phyloP scores from a whole-genome alignment of 2,329 filamentous ascomycete genomes.

The Penicillium sp. region DNA sequence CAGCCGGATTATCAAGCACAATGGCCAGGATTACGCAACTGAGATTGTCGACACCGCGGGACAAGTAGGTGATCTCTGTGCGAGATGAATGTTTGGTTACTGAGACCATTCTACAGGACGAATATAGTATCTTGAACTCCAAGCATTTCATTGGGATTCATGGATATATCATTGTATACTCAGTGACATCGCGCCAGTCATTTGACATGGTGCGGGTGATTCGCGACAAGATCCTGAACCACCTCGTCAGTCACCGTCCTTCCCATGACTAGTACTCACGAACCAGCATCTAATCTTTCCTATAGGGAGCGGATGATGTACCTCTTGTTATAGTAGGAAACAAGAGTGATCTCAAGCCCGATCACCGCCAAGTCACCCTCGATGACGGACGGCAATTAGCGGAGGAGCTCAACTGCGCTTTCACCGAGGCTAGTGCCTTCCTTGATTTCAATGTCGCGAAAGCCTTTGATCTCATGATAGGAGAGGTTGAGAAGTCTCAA shows the following conservation, averaged over 20 bases:
- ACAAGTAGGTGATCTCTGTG: conserved; percentile 60
- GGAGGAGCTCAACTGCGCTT: conserved; percentile 86
- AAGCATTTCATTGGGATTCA: conserved; percentile 99
- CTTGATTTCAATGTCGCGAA: conserved; percentile 92
- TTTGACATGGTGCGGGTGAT: conserved; percentile 98
- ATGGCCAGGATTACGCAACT: conserved; percentile 88
- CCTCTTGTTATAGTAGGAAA: conserved; percentile 95
- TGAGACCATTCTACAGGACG: conserved; percentile 62
- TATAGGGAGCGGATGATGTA: conserved; percentile 83
- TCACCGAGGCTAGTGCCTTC: conserved; percentile 90
- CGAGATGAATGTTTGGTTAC: conserved; percentile 7
- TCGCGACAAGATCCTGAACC: conserved; percentile 94
- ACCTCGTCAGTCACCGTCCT: conserved; percentile 63
- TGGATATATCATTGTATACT: conserved; percentile 98
- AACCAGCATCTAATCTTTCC: conserved; percentile 1
- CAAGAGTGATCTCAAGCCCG: conserved; percentile 89
- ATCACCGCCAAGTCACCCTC: conserved; percentile 84
- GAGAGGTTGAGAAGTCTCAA: conserved; percentile 90
- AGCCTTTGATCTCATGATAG: conserved; percentile 91
- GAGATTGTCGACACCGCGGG: conserved; percentile 99
- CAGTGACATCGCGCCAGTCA: conserved; percentile 87
- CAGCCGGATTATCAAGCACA: conserved; percentile 89
- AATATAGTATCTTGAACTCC: conserved; percentile 97
- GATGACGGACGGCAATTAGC: conserved; percentile 84
- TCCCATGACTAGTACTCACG: background rate